These are phyloP conservation scores for Coccomyxa subellipsoidea DNA, from an alignment of 163 green algal species.

Conservation along the genomic window DNA sequence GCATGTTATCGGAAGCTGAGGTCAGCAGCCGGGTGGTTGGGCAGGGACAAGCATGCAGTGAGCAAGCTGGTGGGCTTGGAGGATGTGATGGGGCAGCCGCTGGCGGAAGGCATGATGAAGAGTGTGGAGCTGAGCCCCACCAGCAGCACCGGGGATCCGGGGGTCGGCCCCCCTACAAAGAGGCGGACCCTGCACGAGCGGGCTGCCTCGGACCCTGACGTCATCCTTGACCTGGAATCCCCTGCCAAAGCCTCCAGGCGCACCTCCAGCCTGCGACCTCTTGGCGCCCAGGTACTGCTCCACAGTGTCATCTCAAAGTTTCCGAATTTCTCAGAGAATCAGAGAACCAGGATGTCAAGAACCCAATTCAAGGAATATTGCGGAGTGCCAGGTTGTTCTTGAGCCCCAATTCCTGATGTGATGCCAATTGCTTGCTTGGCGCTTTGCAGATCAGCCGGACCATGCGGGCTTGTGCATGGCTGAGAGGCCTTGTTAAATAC, in stretches of 20 bases:
- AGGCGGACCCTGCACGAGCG: neutral
- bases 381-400: too few relatives aligned
- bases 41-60: constrained; percentile 1
- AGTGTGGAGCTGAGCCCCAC: neutral
- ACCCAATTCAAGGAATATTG: too few relatives aligned
- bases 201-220: neutral
- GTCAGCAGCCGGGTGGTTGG: too few relatives aligned
- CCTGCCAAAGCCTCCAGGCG: neutral
- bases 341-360: too few relatives aligned
- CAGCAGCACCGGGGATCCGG: neutral
- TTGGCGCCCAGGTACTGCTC: neutral
- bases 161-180: neutral
- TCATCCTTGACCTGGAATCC: constrained; percentile 1
- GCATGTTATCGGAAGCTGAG: too few relatives aligned
- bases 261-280: neutral
- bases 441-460: too few relatives aligned
- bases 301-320: too few relatives aligned
- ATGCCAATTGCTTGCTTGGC: too few relatives aligned
- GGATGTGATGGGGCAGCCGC: neutral
- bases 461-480: too few relatives aligned
- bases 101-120: neutral
- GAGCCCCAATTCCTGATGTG: too few relatives aligned
- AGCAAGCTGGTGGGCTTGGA: neutral
- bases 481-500: too few relatives aligned
- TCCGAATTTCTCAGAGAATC: too few relatives aligned